phyloP scores from a whole-genome alignment of 139 green algal genomes.

The Coelastrella sp. region DNA sequence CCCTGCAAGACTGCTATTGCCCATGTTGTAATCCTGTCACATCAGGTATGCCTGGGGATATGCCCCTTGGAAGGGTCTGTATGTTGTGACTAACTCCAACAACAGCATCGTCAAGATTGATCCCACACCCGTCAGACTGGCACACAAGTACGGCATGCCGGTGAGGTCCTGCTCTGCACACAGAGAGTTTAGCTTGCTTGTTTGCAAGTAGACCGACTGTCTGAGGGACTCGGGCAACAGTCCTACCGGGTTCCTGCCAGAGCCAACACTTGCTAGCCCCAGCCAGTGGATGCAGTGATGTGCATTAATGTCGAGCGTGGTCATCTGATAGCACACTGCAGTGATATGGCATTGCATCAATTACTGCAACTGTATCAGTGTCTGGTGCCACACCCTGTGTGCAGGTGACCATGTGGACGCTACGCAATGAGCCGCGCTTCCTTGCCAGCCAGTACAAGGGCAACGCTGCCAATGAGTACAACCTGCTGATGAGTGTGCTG shows the following conservation, averaged over 20 bases:
- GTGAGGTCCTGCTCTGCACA: background rate
- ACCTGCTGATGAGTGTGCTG: conserved; percentile 18
- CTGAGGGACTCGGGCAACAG: too few species aligned
- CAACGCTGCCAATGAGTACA: conserved; percentile 33
- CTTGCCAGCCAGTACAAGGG: conserved; percentile 24
- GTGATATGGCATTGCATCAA: too few species aligned
- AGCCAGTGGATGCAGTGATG: too few species aligned
- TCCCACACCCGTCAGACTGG: background rate
- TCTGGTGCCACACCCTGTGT: background rate
- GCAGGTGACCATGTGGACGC: conserved; percentile 5
- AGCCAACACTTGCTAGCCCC: too few species aligned
- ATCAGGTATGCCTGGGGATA: conserved; percentile 18
- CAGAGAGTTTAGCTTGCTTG: too few species aligned
- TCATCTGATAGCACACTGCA: too few species aligned
- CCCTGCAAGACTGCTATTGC: background rate
- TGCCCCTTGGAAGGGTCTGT: conserved; percentile 16
- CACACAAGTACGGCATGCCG: conserved; percentile 4
- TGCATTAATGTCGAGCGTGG: too few species aligned
- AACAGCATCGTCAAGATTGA: conserved; percentile 13
- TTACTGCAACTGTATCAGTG: too few species aligned
- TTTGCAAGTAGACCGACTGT: too few species aligned
- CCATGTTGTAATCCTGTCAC: background rate
- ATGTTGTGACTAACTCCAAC: background rate
- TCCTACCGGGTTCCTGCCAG: too few species aligned
- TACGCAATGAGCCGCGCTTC: conserved; percentile 26